Percentiles rank a stretch among this genome's conserved stretches.
Conservation (phyloP, 2,329 filamentous ascomycete species). For the Fusarium liriodendri region DNA sequence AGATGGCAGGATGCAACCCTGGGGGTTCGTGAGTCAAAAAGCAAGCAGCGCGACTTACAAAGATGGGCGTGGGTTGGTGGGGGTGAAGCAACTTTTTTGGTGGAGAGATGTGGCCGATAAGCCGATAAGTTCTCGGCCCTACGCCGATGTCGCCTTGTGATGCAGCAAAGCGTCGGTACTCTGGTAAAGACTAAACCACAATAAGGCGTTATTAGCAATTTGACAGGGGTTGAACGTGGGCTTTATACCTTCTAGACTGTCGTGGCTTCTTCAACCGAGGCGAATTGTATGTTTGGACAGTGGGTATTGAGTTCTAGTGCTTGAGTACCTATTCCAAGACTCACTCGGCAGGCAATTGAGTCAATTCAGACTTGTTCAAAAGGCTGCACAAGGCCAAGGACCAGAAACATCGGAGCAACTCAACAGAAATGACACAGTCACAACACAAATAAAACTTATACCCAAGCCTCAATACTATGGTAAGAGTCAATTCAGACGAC, state of each 20-base stretch:
- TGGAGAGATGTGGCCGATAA: conserved; percentile 36
- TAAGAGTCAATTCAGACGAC: too few relatives aligned
- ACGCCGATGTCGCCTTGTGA: conserved; percentile 39
- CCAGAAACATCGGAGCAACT: too few relatives aligned
- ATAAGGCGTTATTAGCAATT: background rate
- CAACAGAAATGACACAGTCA: too few relatives aligned
- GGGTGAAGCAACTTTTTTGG: conserved; percentile 25
- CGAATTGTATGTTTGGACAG: background rate
- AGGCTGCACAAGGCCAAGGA: too few relatives aligned
- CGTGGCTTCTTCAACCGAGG: background rate
- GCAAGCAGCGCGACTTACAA: conserved; percentile 13
- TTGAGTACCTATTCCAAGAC: background rate
- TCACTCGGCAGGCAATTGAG: background rate
- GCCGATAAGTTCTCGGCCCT: conserved; percentile 39
- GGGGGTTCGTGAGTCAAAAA: conserved; percentile 32
- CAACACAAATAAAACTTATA: too few relatives aligned
- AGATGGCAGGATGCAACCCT: background rate
- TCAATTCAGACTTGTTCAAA: background rate
- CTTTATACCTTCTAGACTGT: background rate
- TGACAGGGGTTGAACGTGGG: background rate
- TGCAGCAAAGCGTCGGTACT: conserved; percentile 13
- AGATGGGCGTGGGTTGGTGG: conserved; percentile 28
- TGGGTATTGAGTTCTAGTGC: background rate
- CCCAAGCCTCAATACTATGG: too few relatives aligned
- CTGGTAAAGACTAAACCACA: background rate